phyloP scores from a whole-genome alignment of 306 rosid genomes.

The Gillenia trifoliata region DNA sequence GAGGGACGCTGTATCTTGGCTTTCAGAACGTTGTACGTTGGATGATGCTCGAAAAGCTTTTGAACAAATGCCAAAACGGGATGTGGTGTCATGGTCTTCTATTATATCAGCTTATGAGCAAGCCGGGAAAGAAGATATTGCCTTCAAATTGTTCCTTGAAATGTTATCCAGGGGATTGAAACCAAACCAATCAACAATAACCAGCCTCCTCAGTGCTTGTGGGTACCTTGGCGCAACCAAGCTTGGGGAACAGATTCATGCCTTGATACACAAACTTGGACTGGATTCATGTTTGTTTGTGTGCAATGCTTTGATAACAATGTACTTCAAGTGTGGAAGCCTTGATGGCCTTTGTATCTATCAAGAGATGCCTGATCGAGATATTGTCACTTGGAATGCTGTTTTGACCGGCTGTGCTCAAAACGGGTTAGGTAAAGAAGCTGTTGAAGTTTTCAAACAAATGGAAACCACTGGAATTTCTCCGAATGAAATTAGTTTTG shows the following conservation, averaged over 20 bases:
- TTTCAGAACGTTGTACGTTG: slow-evolving; percentile 20
- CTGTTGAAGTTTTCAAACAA: slow-evolving; percentile 22
- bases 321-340: slow-evolving; percentile 39
- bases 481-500: slow-evolving; percentile 22
- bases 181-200: slow-evolving; percentile 18
- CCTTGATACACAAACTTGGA: slow-evolving; percentile 22
- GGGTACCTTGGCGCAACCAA: slow-evolving; percentile 14
- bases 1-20: slow-evolving; percentile 24
- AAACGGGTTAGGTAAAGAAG: slow-evolving; percentile 26
- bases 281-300: slow-evolving; percentile 24
- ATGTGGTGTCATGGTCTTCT: slow-evolving; percentile 35
- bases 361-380: slow-evolving; percentile 23
- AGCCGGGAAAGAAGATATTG: slow-evolving; percentile 18
- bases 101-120: slow-evolving; percentile 34
- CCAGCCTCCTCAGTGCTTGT: slow-evolving; percentile 30
- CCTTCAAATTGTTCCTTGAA: slow-evolving; percentile 23
- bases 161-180: slow-evolving; percentile 22
- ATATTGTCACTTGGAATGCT: slow-evolving; percentile 33
- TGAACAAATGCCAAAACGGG: slow-evolving; percentile 26
- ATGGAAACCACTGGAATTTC: slow-evolving; percentile 22
- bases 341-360: slow-evolving; percentile 22
- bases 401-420: slow-evolving; percentile 31
- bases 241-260: slow-evolving; percentile 33
- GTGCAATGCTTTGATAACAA: slow-evolving; percentile 29
- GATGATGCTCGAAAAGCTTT: slow-evolving; percentile 27